Evolutionary conservation across 2,329 filamentous ascomycete species (phyloP).

Genomic region (Epichloe brachyelytri): DNA sequence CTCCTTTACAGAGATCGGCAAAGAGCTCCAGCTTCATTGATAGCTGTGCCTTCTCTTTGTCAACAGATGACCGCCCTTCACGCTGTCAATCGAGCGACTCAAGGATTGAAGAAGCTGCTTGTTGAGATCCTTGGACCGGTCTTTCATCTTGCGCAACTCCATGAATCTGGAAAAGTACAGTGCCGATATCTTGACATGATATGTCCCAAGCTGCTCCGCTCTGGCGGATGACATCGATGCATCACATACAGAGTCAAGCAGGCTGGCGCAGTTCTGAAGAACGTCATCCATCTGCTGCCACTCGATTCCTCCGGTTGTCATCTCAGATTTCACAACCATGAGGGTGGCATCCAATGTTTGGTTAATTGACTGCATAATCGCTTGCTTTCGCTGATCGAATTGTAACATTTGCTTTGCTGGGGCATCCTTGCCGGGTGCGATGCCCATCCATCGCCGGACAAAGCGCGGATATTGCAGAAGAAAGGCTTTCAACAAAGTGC

Average conservation of each 20-base stretch:
- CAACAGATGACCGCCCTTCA: slow-evolving; percentile 40
- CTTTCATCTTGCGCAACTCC: slow-evolving; percentile 31
- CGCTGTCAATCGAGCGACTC: slow-evolving; percentile 48
- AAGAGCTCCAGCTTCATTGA: slow-evolving; percentile 53
- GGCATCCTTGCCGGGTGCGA: slow-evolving; percentile 36
- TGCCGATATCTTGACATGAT: slow-evolving; percentile 56
- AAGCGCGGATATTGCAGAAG: slow-evolving; percentile 48
- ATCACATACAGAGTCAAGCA: slow-evolving; percentile 41
- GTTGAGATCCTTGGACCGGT: slow-evolving; percentile 22
- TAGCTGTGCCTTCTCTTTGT: slow-evolving; percentile 48
- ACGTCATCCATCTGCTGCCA: slow-evolving; percentile 46
- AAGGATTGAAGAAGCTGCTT: slow-evolving; percentile 41
- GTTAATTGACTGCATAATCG: slow-evolving; percentile 37
- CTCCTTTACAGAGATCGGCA: slow-evolving; percentile 44
- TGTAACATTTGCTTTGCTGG: slow-evolving; percentile 44
- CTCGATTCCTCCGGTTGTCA: slow-evolving; percentile 31
- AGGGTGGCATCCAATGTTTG: slow-evolving; percentile 48
- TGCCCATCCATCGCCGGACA: slow-evolving; percentile 48
- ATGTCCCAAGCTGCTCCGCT: slow-evolving; percentile 26
- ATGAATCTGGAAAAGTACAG: slow-evolving; percentile 55
- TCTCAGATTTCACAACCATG: slow-evolving; percentile 39
- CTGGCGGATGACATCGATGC: slow-evolving; percentile 16
- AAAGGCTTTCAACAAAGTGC: slow-evolving; percentile 38
- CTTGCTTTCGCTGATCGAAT: slow-evolving; percentile 46
- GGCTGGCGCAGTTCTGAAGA: slow-evolving; percentile 40